phyloP scores from a whole-genome alignment of 176 grass and related monocot species.

The Aechmea fasciata region DNA sequence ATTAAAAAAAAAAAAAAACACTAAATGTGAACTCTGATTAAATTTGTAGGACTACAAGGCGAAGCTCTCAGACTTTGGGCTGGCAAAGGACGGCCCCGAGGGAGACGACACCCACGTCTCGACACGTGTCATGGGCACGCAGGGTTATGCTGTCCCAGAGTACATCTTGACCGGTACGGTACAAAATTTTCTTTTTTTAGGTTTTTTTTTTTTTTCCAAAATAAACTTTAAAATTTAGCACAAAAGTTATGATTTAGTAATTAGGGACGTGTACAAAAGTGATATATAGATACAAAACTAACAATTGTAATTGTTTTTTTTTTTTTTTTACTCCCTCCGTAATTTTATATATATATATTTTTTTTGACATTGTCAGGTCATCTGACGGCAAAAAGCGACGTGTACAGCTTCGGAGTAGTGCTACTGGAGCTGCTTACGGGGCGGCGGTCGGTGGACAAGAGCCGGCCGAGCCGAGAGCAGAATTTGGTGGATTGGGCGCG shows the following conservation, averaged over 20 bases:
- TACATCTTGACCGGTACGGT: conserved; percentile 95
- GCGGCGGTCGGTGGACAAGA: conserved; percentile 57
- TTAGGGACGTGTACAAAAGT: too few species aligned
- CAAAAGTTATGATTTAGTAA: too few species aligned
- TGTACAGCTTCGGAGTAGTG: conserved; percentile 74
- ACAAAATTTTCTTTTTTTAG: not conserved
- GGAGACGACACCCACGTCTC: conserved; percentile 89
- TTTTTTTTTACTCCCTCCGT: too few species aligned
- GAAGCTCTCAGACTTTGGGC: conserved; percentile 88
- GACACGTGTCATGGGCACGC: conserved; percentile 83
- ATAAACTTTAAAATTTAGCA: too few species aligned
- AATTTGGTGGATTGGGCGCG: conserved; percentile 69
- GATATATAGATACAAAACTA: too few species aligned
- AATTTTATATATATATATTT: not conserved
- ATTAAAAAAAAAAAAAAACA: too few species aligned
- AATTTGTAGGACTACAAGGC: conserved; percentile 50
- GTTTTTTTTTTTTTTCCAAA: too few species aligned
- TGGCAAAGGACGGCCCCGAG: conserved; percentile 70
- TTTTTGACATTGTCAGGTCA: conserved; percentile 31
- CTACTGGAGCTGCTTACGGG: conserved; percentile 61
- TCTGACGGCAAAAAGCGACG: conserved; percentile 75
- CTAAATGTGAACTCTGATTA: not conserved
- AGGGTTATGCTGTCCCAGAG: conserved; percentile 90
- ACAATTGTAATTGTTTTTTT: too few species aligned
- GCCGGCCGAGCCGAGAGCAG: conserved; percentile 52